These are phyloP conservation scores for Pyricularia sp. DNA, from an alignment of 2,329 filamentous ascomycete genomes.

Conservation along the genomic window DNA sequence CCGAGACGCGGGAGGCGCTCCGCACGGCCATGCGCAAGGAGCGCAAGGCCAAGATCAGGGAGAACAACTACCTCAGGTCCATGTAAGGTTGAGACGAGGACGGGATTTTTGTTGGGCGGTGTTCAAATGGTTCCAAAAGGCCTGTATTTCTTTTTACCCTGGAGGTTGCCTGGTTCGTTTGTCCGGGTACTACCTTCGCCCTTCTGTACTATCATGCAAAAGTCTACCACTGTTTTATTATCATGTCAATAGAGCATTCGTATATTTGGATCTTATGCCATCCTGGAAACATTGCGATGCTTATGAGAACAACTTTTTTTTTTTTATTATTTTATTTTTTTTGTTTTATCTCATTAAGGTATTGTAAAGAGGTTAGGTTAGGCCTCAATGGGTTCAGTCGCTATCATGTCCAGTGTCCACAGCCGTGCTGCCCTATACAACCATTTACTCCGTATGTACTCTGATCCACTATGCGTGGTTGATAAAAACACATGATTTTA, in stretches of 20 bases:
- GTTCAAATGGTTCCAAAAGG: no score
- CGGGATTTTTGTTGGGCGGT: no score
- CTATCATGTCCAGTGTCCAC: not conserved
- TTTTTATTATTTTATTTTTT: not conserved
- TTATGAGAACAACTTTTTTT: not conserved
- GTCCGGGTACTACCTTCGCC: not conserved
- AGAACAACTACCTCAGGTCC: conserved; percentile 71
- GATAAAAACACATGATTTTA: not conserved
- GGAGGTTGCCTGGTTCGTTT: not conserved
- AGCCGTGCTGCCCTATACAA: not conserved
- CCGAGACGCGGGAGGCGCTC: conserved; percentile 44
- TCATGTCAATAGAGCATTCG: not conserved
- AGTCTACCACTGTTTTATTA: not conserved
- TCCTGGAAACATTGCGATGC: not conserved
- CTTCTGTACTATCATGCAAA: not conserved
- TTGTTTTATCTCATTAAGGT: not conserved
- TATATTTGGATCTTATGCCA: not conserved
- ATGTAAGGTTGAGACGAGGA: conserved; percentile 34
- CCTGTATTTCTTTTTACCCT: not conserved
- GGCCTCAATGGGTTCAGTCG: not conserved
- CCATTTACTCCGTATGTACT: not conserved
- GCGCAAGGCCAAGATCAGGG: conserved; percentile 67
- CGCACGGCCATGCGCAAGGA: conserved; percentile 61
- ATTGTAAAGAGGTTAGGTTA: not conserved
- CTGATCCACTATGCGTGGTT: not conserved